Conservation (phyloP, 1,284 basidiomycete species). For the Coniophora puteana region DNA sequence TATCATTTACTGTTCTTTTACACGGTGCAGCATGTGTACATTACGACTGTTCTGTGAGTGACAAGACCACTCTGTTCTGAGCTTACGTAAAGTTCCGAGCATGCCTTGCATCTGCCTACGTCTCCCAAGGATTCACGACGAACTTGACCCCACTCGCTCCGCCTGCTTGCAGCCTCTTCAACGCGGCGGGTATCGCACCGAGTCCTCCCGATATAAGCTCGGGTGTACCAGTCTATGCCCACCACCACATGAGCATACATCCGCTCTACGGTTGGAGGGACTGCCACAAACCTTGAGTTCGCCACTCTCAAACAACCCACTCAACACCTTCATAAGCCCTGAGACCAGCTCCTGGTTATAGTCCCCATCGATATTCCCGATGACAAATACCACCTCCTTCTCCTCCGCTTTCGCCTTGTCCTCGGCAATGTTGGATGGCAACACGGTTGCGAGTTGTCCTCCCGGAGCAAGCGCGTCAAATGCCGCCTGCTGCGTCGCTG, state of each 20-base stretch:
- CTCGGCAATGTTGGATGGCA: constrained; percentile 13
- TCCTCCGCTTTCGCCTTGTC: constrained; percentile 15
- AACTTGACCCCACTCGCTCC: constrained; percentile 30
- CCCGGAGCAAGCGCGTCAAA: constrained; percentile 2
- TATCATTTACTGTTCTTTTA: no score
- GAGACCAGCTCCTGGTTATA: constrained; percentile 21
- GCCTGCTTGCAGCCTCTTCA: constrained; percentile 28
- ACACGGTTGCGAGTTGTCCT: constrained; percentile 2
- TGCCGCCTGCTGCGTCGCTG: neutral
- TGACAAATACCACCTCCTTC: constrained; percentile 11
- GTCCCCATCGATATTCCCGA: constrained; percentile 21
- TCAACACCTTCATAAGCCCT: constrained; percentile 12
- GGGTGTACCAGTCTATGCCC: constrained; percentile 7
- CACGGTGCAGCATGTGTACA: no score
- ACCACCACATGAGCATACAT: no score
- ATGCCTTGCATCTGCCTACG: no score
- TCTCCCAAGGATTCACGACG: constrained; percentile 11
- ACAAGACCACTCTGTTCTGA: no score
- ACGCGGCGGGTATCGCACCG: constrained; percentile 22
- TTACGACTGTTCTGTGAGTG: no score
- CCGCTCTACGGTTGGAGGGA: no score
- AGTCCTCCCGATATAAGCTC: constrained; percentile 25
- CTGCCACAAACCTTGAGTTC: constrained; percentile 17
- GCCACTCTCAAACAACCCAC: constrained; percentile 14
- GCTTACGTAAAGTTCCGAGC: no score